These are phyloP conservation scores for Pleurotus djamor DNA, from an alignment of 768 basidiomycete species.

Conservation along the genomic window DNA sequence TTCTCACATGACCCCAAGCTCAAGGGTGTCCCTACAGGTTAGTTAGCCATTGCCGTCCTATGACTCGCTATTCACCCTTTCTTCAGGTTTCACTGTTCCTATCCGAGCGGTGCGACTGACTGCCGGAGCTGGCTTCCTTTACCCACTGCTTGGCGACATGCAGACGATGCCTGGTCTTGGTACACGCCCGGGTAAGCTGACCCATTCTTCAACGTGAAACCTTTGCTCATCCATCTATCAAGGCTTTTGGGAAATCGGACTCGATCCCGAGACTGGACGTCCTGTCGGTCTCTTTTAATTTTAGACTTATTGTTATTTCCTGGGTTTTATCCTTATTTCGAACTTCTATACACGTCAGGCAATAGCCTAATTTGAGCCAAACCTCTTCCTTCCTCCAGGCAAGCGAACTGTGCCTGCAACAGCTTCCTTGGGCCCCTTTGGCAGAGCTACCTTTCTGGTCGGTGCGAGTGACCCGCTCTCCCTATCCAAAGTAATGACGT, in stretches of 20 bases:
- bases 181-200: slow-evolving; percentile 75
- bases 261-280: slow-evolving; percentile 75
- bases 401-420: slow-evolving; percentile 5
- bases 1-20: slow-evolving; percentile 93
- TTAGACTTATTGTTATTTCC: no score
- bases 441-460: neutral
- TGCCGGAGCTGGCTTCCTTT: slow-evolving; percentile 95
- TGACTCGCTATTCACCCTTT: neutral
- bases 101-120: slow-evolving; percentile 86
- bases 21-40: slow-evolving; percentile 77
- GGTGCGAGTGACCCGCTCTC: slow-evolving; percentile 49
- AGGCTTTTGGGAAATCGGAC: slow-evolving; percentile 91
- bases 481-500: slow-evolving; percentile 59
- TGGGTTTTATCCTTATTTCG: no score
- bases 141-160: slow-evolving; percentile 95
- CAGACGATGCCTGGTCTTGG: slow-evolving; percentile 97
- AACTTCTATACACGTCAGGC: neutral
- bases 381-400: slow-evolving; percentile 16
- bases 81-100: slow-evolving; percentile 84
- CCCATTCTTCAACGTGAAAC: neutral
- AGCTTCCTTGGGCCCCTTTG: slow-evolving; percentile 1
- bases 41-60: neutral
- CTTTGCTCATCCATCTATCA: slow-evolving; percentile 10
- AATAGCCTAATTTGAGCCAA: neutral
- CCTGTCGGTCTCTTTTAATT: slow-evolving; percentile 84